Conservation (phyloP, 2,329 filamentous ascomycete species). For the Scleromitrula shiraiana region DNA sequence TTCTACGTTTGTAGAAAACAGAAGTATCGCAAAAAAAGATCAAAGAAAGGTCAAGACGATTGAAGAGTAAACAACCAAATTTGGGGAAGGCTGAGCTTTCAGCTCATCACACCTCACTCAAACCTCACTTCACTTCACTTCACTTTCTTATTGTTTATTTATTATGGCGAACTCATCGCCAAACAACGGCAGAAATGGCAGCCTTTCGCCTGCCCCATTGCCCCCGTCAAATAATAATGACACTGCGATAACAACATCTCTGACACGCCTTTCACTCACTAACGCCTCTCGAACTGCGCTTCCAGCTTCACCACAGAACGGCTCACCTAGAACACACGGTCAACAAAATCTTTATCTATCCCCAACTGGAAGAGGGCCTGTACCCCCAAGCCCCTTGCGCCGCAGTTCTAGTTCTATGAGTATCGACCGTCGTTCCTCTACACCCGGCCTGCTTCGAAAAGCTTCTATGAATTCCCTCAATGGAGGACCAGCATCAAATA, state of each 20-base stretch:
- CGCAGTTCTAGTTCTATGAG: constrained; percentile 37
- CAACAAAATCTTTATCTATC: constrained; percentile 16
- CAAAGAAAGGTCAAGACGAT: neutral
- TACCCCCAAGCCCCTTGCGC: constrained; percentile 27
- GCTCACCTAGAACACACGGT: constrained; percentile 6
- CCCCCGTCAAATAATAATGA: constrained; percentile 17
- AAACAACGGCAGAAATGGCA: constrained; percentile 13
- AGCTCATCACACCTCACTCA: neutral
- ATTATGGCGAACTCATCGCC: constrained; percentile 9
- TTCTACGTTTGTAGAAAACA: neutral
- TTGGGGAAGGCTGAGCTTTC: constrained; percentile 7
- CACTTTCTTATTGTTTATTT: constrained; percentile 1
- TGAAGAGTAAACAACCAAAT: constrained; percentile 2
- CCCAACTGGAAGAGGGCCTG: constrained; percentile 22
- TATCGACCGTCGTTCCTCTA: constrained; percentile 33
- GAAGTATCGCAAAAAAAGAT: neutral
- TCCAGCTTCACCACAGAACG: constrained; percentile 14
- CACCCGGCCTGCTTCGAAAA: constrained; percentile 35
- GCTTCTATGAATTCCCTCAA: constrained; percentile 36
- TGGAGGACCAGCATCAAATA: constrained; percentile 31
- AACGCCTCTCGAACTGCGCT: constrained; percentile 15
- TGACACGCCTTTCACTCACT: constrained; percentile 34
- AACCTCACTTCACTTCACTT: neutral
- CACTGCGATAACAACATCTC: constrained; percentile 26
- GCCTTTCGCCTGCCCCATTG: constrained; percentile 4